Conservation (phyloP, 2,329 filamentous ascomycete genomes). For the Fusarium brachygibbosum region DNA sequence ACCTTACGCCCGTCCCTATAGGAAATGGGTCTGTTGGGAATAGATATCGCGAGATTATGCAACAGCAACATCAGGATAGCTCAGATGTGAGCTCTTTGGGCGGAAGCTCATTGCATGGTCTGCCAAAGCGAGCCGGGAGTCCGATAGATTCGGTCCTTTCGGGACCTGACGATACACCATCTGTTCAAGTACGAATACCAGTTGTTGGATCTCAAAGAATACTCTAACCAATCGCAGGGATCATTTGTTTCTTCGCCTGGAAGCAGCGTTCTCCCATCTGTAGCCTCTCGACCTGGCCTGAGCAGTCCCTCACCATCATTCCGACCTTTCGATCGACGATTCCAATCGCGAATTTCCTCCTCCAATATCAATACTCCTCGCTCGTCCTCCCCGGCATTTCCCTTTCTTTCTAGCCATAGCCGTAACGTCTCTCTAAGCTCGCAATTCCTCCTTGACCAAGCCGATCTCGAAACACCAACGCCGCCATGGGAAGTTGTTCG, state of each 20-base stretch:
- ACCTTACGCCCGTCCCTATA: conserved; percentile 39
- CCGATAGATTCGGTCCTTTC: conserved; percentile 78
- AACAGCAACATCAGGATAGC: conserved; percentile 58
- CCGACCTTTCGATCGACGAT: conserved; percentile 93
- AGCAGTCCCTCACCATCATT: conserved; percentile 84
- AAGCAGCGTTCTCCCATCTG: conserved; percentile 79
- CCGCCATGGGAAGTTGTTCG: conserved; percentile 96
- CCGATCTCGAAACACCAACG: conserved; percentile 77
- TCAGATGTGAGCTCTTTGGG: conserved; percentile 69
- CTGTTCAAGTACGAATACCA: conserved; percentile 74
- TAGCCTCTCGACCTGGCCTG: conserved; percentile 74
- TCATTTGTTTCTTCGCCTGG: conserved; percentile 75
- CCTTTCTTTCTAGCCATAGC: conserved; percentile 81
- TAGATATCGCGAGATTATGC: conserved; percentile 62
- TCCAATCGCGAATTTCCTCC: conserved; percentile 85
- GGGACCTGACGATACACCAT: conserved; percentile 86
- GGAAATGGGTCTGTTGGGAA: conserved; percentile 52
- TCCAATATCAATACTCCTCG: conserved; percentile 70
- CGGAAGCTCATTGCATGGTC: conserved; percentile 60
- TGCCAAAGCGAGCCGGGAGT: conserved; percentile 71
- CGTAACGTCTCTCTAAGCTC: conserved; percentile 84
- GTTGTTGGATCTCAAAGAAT: background rate
- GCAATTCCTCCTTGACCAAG: conserved; percentile 71
- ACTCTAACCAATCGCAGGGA: conserved; percentile 62
- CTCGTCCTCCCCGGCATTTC: conserved; percentile 81